phyloP scores from a whole-genome alignment of 75 land plant genomes.

The Sequoia sempervirens region DNA sequence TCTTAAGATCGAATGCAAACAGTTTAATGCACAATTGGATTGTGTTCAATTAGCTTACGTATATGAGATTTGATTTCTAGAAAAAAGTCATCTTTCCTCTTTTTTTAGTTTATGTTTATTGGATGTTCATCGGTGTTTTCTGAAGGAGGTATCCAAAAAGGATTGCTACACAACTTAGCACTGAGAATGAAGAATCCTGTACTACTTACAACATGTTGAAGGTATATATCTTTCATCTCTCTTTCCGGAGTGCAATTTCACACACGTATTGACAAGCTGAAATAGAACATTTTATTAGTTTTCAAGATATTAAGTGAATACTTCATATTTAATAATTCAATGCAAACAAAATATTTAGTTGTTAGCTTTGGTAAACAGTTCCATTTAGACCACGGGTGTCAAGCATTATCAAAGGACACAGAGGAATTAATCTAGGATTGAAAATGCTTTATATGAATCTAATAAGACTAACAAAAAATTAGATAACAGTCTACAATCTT shows the following conservation, averaged over 20 bases:
- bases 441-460: not conserved
- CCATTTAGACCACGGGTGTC: not conserved
- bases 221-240: conserved; percentile 24
- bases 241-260: not conserved
- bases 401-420: not conserved
- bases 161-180: conserved; percentile 48
- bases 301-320: not conserved
- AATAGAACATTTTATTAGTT: not conserved
- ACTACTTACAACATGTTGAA: conserved; percentile 98
- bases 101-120: not conserved
- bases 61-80: not conserved
- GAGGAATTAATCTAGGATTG: not conserved
- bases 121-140: not conserved
- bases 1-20: not conserved
- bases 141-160: conserved; percentile 75
- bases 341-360: not conserved
- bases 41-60: not conserved
- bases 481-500: not conserved
- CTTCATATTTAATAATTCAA: not conserved
- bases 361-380: not conserved
- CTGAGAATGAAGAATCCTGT: conserved; percentile 90
- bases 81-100: not conserved
- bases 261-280: not conserved
- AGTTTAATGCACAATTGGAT: not conserved
- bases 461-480: not conserved